Percentiles rank a stretch among this genome's conserved stretches.
Conservation (phyloP, 805 yeast species). For the Debaryomyces castellii region DNA sequence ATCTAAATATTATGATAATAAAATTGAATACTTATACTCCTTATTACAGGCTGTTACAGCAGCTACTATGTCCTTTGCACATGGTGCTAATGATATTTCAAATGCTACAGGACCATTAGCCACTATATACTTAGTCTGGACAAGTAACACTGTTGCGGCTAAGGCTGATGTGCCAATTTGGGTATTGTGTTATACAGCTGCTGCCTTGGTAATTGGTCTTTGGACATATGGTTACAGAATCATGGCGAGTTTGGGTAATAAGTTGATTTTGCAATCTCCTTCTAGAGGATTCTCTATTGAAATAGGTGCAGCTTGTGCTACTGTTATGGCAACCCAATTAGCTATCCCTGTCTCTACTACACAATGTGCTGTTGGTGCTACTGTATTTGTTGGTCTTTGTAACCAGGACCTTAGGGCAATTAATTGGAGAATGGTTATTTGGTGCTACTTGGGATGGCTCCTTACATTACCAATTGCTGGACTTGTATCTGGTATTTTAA, state of each 20-base stretch:
- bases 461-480: conserved; percentile 75
- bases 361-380: conserved; percentile 77
- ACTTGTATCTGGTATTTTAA: conserved; percentile 63
- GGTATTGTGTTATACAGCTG: conserved; percentile 69
- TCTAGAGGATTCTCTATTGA: conserved; percentile 76
- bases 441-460: conserved; percentile 74
- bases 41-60: conserved; percentile 72
- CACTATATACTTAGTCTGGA: conserved; percentile 64
- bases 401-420: conserved; percentile 61
- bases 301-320: conserved; percentile 74
- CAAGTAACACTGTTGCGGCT: conserved; percentile 38
- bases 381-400: conserved; percentile 73
- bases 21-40: conserved; percentile 66
- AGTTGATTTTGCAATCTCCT: conserved; percentile 73
- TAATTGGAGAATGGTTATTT: conserved; percentile 74
- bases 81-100: conserved; percentile 78
- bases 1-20: conserved; percentile 69
- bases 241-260: conserved; percentile 71
- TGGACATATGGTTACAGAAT: conserved; percentile 74
- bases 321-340: conserved; percentile 72
- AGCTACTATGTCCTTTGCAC: conserved; percentile 78
- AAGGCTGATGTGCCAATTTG: conserved; percentile 68
- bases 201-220: conserved; percentile 61
- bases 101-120: conserved; percentile 78
- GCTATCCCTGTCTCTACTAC: conserved; percentile 76